Evolutionary conservation across 2,329 filamentous ascomycete species (phyloP).

Genomic region (Thermoascus crustaceus): DNA sequence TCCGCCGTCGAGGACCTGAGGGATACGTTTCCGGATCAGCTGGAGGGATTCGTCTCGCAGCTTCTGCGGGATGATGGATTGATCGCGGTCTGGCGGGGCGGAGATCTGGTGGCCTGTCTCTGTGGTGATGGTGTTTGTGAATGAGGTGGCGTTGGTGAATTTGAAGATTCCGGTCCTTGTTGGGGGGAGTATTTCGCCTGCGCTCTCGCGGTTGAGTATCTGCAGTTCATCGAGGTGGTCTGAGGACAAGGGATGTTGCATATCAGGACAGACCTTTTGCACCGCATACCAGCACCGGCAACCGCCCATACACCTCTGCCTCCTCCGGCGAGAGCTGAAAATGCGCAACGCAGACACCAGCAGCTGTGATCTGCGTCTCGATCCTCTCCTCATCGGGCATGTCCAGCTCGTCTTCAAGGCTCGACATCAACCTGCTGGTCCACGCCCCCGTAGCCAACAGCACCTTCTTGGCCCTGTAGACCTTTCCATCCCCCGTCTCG

Average conservation of each 20-base stretch:
- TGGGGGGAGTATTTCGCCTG: conserved; percentile 41
- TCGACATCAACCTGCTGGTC: conserved; percentile 47
- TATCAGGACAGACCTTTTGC: conserved; percentile 29
- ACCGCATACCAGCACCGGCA: conserved; percentile 49
- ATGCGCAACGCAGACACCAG: conserved; percentile 53
- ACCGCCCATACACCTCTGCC: conserved; percentile 39
- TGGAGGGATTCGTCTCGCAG: conserved; percentile 37
- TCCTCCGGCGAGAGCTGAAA: conserved; percentile 46
- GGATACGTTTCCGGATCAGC: conserved; percentile 17
- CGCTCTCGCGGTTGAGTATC: background rate
- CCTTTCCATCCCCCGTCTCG: conserved; percentile 38
- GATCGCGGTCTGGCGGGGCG: conserved; percentile 39
- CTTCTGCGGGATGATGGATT: conserved; percentile 33
- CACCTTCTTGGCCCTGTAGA: conserved; percentile 45
- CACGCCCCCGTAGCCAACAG: conserved; percentile 51
- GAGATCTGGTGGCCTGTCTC: conserved; percentile 46
- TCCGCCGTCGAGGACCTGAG: conserved; percentile 20
- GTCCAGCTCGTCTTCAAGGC: conserved; percentile 37
- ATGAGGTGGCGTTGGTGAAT: conserved; percentile 53
- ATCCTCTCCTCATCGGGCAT: conserved; percentile 42
- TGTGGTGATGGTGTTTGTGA: conserved; percentile 46
- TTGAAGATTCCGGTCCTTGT: conserved; percentile 48
- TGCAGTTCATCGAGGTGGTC: background rate
- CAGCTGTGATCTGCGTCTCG: conserved; percentile 49
- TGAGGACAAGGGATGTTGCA: background rate